Base-by-base conservation (phyloP, 192 early-diverging fungal genomes). In the Coemansia sp. region DNA sequence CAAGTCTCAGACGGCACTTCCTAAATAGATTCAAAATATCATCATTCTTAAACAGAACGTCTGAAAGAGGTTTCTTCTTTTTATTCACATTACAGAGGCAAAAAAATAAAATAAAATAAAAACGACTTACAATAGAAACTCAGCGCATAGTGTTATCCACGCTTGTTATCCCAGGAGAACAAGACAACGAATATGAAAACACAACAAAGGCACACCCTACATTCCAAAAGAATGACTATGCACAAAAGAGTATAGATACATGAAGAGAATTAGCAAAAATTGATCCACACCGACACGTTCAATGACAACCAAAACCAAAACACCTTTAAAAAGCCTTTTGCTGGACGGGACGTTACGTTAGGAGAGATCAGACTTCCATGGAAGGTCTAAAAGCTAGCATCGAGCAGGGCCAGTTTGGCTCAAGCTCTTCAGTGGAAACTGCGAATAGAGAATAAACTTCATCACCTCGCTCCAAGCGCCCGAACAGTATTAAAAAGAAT, bases 361-460 rank as follows among this genome's bases (percentile, higher is more conserved):
- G 51, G 47, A 63, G 60, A 51, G 69, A 77, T 81, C 73, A 81
- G 78, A 81, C 78, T 81, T 81, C 78, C 69, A 81, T 72, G 78
- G 71, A 81, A 81, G 73, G 73, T 81, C 73, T 47, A 59, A 41
- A 19, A 64, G 41, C 78, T 69, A 67, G 73, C 78, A 81, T 81
- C 51, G 67, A 69, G 62, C 63, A 21, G 36, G 37, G 16, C 52
- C 39, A 57, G 41, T 22, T 19, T 52, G 41, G 66, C 52, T 32
- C 61, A 47, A 18, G 61, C 70, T 71, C 73, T 81, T 76, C 60
- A 69, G 78, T 81, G 78, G 78, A 81, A 81, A 72, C 78, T 81
- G 78, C 78, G 78, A 81, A 81, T 74, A 60, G 41, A 66, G 48
- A 72, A 67, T 49, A 22, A 58, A 60, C 64, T 68, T 81, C 73